Evolutionary conservation across 2,329 filamentous ascomycete species (phyloP).

Genomic region (Verticillium alfalfae): DNA sequence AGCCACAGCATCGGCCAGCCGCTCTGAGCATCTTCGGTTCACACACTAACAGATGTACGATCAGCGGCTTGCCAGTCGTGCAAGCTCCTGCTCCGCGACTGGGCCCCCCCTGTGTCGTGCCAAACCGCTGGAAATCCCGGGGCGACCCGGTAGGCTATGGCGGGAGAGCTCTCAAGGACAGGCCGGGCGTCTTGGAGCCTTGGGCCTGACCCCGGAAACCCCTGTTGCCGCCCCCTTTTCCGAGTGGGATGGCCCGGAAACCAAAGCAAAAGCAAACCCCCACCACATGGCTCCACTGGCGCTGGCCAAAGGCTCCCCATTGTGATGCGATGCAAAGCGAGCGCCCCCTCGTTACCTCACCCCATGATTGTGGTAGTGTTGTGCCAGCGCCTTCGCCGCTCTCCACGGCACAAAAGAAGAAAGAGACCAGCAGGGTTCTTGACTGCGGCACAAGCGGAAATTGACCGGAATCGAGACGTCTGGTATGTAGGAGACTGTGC

Average conservation of each 20-base stretch:
- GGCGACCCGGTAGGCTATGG: background rate
- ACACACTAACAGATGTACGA: background rate
- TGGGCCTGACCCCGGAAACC: background rate
- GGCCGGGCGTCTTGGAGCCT: background rate
- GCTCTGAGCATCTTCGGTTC: no score
- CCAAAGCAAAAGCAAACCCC: background rate
- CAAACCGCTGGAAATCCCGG: slow-evolving; percentile 1
- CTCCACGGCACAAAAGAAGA: no score
- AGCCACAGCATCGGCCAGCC: background rate
- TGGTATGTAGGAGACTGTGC: background rate
- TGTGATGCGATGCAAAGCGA: background rate
- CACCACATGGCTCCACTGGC: background rate
- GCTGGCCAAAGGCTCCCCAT: background rate
- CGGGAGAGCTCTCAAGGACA: background rate
- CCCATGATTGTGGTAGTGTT: no score
- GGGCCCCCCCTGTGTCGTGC: background rate
- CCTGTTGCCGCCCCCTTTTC: background rate
- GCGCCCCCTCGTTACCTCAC: no score
- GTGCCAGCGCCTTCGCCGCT: no score
- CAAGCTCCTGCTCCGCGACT: background rate
- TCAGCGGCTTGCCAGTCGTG: background rate
- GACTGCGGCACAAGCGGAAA: background rate
- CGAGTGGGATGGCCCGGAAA: background rate
- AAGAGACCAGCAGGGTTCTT: background rate
- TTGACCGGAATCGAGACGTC: background rate